phyloP scores from a whole-genome alignment of 441 rosid genomes.

The Adansonia grandidieri region DNA sequence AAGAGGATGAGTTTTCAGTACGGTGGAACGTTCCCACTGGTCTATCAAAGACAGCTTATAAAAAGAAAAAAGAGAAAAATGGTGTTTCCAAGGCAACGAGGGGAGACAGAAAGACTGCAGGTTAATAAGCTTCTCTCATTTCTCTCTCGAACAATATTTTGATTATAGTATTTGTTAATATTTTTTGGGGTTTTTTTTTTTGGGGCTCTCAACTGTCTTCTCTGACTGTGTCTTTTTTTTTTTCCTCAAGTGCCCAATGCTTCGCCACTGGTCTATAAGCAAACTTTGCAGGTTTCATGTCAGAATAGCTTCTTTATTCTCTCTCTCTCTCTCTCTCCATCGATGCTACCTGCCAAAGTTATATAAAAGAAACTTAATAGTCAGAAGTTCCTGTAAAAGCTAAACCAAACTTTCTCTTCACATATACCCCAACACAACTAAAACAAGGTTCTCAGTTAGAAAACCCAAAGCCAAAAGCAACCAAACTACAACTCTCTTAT shows the following conservation, averaged over 20 bases:
- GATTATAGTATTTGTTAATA: not conserved
- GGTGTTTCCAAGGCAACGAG: slow-evolving; percentile 44
- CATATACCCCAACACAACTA: slow-evolving; percentile 23
- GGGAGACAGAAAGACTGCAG: slow-evolving; percentile 46
- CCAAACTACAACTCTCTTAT: slow-evolving; percentile 33
- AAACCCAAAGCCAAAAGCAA: slow-evolving; percentile 33
- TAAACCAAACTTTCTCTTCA: slow-evolving; percentile 37
- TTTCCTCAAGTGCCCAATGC: slow-evolving; percentile 48
- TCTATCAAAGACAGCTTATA: not conserved
- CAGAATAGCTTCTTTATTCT: slow-evolving; percentile 39
- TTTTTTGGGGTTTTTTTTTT: slow-evolving; percentile 26
- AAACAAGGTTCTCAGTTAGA: not conserved
- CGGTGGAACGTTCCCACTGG: not conserved
- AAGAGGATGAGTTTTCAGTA: too few species aligned
- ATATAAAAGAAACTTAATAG: slow-evolving; percentile 34
- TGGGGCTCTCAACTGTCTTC: slow-evolving; percentile 61
- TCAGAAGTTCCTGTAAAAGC: slow-evolving; percentile 34
- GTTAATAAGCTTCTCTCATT: slow-evolving; percentile 29
- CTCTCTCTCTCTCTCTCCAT: not conserved
- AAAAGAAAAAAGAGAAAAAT: not conserved
- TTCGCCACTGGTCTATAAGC: slow-evolving; percentile 52
- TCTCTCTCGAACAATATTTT: not conserved
- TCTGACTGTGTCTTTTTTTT: slow-evolving; percentile 47
- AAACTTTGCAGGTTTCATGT: slow-evolving; percentile 61
- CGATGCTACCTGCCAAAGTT: slow-evolving; percentile 35